Evolutionary conservation across 768 basidiomycete genomes (phyloP).

Genomic region (Pleurotus salmoneostramineus): DNA sequence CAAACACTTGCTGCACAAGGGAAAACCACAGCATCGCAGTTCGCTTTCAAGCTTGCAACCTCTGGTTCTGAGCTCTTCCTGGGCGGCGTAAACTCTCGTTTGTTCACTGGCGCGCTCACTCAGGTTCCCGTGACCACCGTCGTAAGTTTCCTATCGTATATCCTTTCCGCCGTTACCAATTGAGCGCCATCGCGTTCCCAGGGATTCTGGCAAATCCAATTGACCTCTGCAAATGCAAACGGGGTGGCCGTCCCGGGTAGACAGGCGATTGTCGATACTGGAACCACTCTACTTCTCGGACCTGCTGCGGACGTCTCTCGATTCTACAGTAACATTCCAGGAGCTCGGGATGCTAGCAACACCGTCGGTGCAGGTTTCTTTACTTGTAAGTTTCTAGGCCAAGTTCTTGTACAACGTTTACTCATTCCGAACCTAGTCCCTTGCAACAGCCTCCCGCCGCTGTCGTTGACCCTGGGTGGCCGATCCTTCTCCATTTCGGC

Average conservation of each 20-base stretch:
- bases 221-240: constrained; percentile 13
- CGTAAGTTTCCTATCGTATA: constrained; percentile 12
- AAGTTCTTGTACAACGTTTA: constrained; percentile 16
- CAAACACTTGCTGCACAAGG: constrained; percentile 33
- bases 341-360: constrained; percentile 13
- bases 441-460: constrained; percentile 18
- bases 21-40: constrained; percentile 26
- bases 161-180: too few relatives aligned
- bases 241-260: constrained; percentile 8
- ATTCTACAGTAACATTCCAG: constrained; percentile 21
- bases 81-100: constrained; percentile 42
- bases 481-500: constrained; percentile 40
- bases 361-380: constrained; percentile 10
- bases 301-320: constrained; percentile 14
- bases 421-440: constrained; percentile 16
- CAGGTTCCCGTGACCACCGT: constrained; percentile 6
- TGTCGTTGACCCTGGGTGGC: constrained; percentile 34
- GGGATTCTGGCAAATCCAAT: constrained; percentile 24
- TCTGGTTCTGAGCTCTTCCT: constrained; percentile 44
- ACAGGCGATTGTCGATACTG: constrained; percentile 30
- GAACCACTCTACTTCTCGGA: constrained; percentile 31
- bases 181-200: not conserved
- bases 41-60: constrained; percentile 39
- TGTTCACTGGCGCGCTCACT: constrained; percentile 33
- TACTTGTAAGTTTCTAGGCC: constrained; percentile 11